Percentiles rank a stretch among this genome's conserved stretches.
These are phyloP conservation scores for Cryomyces minteri DNA, from an alignment of 495 filamentous ascomycete genomes.

Conservation along the genomic window DNA sequence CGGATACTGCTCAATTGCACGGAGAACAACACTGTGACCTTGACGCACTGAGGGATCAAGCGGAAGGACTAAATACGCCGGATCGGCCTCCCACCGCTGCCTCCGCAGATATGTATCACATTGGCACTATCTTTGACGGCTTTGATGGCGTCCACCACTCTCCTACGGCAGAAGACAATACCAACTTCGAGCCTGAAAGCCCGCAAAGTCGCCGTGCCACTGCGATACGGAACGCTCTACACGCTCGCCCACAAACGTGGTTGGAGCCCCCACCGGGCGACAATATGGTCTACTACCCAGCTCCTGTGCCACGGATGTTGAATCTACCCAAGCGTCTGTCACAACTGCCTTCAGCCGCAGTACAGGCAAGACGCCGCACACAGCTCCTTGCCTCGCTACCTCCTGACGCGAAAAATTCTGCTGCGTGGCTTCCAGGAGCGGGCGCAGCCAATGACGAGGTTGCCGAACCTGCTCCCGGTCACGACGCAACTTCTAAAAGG, in stretches of 20 bases:
- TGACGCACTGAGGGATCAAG: background rate
- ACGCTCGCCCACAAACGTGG: constrained; percentile 36
- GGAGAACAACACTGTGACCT: background rate
- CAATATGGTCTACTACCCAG: constrained; percentile 86
- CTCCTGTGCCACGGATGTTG: constrained; percentile 81
- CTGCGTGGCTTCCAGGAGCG: constrained; percentile 25
- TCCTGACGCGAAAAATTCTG: constrained; percentile 28
- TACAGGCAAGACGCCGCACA: constrained; percentile 51
- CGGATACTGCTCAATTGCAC: background rate
- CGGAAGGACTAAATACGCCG: constrained; percentile 9
- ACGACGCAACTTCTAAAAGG: constrained; percentile 3
- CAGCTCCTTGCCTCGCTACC: constrained; percentile 18
- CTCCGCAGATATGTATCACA: constrained; percentile 52
- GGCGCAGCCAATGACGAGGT: background rate
- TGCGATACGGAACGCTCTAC: constrained; percentile 9
- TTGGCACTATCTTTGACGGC: constrained; percentile 53
- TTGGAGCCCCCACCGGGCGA: constrained; percentile 46
- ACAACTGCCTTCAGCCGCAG: constrained; percentile 39
- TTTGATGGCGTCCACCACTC: constrained; percentile 88
- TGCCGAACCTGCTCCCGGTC: constrained; percentile 1
- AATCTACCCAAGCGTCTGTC: constrained; percentile 83
- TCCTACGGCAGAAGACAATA: constrained; percentile 19
- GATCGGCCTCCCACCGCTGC: constrained; percentile 28
- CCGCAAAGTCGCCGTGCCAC: constrained; percentile 12
- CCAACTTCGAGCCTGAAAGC: constrained; percentile 16